Percentiles rank a stretch among this genome's conserved stretches.
phyloP scores from a whole-genome alignment of 2,329 filamentous ascomycete species.

The Stagonosporopsis tanaceti region DNA sequence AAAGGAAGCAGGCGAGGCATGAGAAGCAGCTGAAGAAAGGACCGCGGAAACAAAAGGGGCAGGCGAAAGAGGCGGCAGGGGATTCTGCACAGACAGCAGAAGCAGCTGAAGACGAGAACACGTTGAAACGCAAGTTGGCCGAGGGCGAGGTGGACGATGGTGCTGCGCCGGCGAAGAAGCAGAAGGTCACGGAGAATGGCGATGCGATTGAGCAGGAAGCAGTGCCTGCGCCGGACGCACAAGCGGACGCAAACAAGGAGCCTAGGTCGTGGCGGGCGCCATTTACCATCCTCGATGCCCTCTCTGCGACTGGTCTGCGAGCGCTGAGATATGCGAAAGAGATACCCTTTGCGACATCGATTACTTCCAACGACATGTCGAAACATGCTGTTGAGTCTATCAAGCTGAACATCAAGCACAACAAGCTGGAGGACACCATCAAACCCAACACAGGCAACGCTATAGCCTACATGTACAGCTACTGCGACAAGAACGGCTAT shows the following conservation, averaged over 20 bases:
- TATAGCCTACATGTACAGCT: constrained; percentile 86
- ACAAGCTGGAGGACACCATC: constrained; percentile 75
- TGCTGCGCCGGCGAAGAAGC: constrained; percentile 35
- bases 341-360: constrained; percentile 79
- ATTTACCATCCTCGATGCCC: constrained; percentile 82
- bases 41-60: constrained; percentile 33
- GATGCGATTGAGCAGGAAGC: constrained; percentile 19
- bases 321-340: constrained; percentile 92
- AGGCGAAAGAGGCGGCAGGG: constrained; percentile 19
- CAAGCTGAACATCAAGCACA: constrained; percentile 83
- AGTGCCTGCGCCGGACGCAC: constrained; percentile 2
- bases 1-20: constrained; percentile 56
- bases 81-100: constrained; percentile 5
- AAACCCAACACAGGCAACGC: constrained; percentile 81
- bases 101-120: constrained; percentile 10
- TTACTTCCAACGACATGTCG: constrained; percentile 91
- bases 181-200: constrained; percentile 31
- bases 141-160: constrained; percentile 23
- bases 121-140: constrained; percentile 39
- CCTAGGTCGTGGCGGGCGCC: constrained; percentile 31
- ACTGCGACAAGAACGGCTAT: constrained; percentile 69
- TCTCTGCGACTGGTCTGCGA: constrained; percentile 91
- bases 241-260: constrained; percentile 16
- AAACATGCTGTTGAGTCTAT: constrained; percentile 80
- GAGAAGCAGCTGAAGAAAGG: constrained; percentile 52